Evolutionary conservation across 768 basidiomycete genomes (phyloP).

Genomic region (Leccinellum luteum): DNA sequence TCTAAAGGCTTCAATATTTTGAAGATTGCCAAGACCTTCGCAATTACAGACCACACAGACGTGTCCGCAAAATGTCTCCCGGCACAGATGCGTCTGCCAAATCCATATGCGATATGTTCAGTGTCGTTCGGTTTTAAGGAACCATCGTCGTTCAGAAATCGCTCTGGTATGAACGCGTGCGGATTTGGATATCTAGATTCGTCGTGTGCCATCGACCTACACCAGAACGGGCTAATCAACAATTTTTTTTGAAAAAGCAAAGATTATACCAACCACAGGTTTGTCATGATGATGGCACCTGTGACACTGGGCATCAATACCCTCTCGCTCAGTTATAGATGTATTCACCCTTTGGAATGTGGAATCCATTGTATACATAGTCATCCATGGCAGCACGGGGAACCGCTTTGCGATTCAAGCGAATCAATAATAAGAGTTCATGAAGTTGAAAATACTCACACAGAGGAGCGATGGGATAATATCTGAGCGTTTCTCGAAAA

Average conservation of each 20-base stretch:
- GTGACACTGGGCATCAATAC: neutral
- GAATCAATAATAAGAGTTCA: neutral
- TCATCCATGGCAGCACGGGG: neutral
- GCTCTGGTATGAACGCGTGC: neutral
- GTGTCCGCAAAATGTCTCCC: neutral
- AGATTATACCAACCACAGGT: neutral
- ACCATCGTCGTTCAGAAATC: neutral
- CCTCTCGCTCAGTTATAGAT: neutral
- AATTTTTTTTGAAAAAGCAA: neutral
- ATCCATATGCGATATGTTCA: neutral
- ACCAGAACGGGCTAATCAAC: neutral
- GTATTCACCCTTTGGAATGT: neutral
- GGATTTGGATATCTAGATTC: neutral
- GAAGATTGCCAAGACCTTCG: neutral
- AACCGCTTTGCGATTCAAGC: neutral
- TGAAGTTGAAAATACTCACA: neutral
- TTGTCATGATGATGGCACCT: neutral
- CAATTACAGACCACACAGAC: neutral
- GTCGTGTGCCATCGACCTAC: neutral
- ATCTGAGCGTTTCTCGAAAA: neutral
- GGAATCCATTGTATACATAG: neutral
- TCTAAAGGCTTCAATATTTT: neutral
- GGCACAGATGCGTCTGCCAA: neutral
- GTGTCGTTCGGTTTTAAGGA: neutral
- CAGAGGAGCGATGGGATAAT: neutral